Conservation (phyloP, 169 alveolate species). For the Blepharisma undulans region DNA sequence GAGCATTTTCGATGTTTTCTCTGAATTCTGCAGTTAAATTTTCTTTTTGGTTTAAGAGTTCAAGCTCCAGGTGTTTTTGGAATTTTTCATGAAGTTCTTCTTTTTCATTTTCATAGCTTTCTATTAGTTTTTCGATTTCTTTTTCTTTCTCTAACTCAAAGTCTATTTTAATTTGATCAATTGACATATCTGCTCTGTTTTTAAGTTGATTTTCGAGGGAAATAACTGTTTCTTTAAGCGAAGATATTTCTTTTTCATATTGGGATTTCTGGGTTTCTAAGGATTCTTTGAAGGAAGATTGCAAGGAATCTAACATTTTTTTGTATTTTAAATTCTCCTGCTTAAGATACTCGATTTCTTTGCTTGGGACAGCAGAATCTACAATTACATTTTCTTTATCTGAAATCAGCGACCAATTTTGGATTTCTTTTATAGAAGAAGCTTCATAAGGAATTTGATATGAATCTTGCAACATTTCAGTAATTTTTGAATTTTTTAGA, state of each 20-base stretch:
- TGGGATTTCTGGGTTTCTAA: background rate
- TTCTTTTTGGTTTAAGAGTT: background rate
- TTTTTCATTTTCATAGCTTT: background rate
- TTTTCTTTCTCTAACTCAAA: background rate
- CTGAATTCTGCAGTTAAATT: background rate
- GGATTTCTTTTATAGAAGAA: background rate
- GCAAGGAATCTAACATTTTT: background rate
- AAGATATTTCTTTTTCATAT: background rate
- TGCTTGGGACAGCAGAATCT: background rate
- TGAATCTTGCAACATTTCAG: background rate
- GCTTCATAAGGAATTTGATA: background rate
- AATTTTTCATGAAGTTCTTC: background rate
- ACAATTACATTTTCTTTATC: background rate
- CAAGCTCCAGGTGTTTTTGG: background rate
- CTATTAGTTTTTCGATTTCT: background rate
- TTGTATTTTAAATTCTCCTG: background rate
- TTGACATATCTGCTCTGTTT: background rate
- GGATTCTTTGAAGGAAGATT: background rate
- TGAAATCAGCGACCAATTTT: background rate
- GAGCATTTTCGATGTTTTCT: background rate
- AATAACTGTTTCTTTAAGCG: background rate
- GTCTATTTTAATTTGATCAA: background rate
- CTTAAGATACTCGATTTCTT: background rate
- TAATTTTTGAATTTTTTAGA: background rate
- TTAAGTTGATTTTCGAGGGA: background rate